Conservation (phyloP, 345 rosid genomes). For the Dipteronia dyeriana region DNA sequence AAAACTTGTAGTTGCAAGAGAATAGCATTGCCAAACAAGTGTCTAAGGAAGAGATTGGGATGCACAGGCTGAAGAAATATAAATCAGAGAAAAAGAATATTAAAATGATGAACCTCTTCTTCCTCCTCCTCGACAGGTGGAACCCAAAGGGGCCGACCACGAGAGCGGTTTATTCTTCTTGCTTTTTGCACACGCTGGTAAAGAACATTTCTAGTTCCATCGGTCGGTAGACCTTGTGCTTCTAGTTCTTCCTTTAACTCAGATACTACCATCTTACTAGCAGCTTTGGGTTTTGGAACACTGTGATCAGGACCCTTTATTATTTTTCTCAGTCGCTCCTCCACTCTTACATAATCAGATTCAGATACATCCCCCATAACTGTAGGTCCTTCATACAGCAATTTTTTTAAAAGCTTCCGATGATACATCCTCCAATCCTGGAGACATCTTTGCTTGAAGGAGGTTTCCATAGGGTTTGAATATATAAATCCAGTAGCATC, state of each 20-base stretch:
- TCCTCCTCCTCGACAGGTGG: conserved; percentile 95
- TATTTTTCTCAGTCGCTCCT: conserved; percentile 70
- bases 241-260: conserved; percentile 95
- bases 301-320: conserved; percentile 80
- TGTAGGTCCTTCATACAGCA: conserved; percentile 74
- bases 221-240: conserved; percentile 92
- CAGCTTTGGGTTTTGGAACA: conserved; percentile 93
- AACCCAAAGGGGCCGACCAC: conserved; percentile 98
- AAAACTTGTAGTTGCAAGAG: not conserved
- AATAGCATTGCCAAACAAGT: not conserved
- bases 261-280: conserved; percentile 93
- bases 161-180: conserved; percentile 95
- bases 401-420: conserved; percentile 66
- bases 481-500: conserved; percentile 87
- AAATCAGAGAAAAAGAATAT: not conserved
- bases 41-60: not conserved
- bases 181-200: conserved; percentile 99
- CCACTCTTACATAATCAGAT: conserved; percentile 77
- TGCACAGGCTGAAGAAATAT: not conserved
- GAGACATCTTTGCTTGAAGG: conserved; percentile 86
- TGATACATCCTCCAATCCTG: conserved; percentile 80
- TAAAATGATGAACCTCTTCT: conserved; percentile 67
- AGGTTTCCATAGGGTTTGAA: conserved; percentile 86
- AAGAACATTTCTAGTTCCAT: conserved; percentile 96
- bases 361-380: conserved; percentile 77